These are phyloP conservation scores for Rubia yunnanensis DNA, from an alignment of 257 asterid genomes.

Conservation along the genomic window DNA sequence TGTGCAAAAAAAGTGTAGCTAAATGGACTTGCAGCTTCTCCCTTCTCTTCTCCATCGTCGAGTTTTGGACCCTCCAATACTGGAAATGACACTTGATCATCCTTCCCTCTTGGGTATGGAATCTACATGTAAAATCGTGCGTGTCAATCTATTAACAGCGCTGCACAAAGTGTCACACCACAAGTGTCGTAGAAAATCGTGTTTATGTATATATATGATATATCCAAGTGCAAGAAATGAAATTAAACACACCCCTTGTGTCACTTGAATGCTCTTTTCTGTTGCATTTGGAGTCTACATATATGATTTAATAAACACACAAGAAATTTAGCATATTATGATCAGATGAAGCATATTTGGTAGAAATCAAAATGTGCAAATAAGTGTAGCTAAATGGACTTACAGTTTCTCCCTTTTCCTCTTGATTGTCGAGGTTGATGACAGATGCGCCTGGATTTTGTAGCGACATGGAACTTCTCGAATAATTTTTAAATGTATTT, in stretches of 20 bases:
- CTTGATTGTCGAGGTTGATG: neutral
- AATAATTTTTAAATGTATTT: too few relatives aligned
- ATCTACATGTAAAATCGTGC: neutral
- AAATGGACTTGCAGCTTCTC: neutral
- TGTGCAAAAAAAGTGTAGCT: neutral
- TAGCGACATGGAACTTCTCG: too few relatives aligned
- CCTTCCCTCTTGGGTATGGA: neutral
- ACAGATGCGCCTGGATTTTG: too few relatives aligned
- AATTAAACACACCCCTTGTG: neutral
- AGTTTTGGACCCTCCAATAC: conserved; percentile 1
- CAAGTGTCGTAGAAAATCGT: too few relatives aligned
- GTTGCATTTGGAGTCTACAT: neutral
- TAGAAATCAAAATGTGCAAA: neutral
- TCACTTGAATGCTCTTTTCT: too few relatives aligned
- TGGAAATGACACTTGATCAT: neutral
- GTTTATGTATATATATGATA: too few relatives aligned
- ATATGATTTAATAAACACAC: neutral
- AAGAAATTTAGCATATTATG: neutral
- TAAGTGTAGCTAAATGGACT: neutral
- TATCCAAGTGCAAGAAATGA: too few relatives aligned
- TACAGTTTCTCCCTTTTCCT: neutral
- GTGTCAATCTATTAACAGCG: neutral
- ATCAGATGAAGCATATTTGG: neutral
- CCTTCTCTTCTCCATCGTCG: too few relatives aligned
- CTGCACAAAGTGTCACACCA: too few relatives aligned